Conservation (phyloP, 1,284 basidiomycete species). For the Naganishia liquefaciens region DNA sequence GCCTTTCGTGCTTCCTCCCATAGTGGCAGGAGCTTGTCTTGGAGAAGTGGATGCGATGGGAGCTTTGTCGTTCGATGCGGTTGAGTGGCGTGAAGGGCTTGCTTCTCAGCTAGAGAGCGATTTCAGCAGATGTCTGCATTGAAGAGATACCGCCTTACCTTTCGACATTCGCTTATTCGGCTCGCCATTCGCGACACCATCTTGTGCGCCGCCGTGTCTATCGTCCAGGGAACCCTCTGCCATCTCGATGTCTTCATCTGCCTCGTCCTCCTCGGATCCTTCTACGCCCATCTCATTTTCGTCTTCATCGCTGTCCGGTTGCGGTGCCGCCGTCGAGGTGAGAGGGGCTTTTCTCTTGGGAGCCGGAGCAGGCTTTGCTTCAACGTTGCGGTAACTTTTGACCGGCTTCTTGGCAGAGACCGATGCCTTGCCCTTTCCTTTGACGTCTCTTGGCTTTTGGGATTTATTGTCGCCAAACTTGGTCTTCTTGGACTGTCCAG, state of each 20-base stretch:
- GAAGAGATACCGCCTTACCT: conserved; percentile 19
- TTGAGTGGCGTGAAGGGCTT: conserved; percentile 50
- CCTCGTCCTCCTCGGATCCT: conserved; percentile 39
- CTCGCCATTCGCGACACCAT: conserved; percentile 32
- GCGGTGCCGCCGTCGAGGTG: conserved; percentile 1
- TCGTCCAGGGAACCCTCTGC: conserved; percentile 24
- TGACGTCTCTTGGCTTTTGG: conserved; percentile 16
- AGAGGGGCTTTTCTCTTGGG: conserved; percentile 13
- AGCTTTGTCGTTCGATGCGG: conserved; percentile 67
- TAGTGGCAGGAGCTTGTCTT: conserved; percentile 66
- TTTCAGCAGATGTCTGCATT: conserved; percentile 33
- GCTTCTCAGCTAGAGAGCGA: conserved; percentile 43
- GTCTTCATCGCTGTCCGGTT: conserved; percentile 30
- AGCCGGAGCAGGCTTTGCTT: conserved; percentile 5
- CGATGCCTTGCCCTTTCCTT: conserved; percentile 27
- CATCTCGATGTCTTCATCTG: conserved; percentile 37
- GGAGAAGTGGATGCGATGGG: conserved; percentile 68
- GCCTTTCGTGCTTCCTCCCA: conserved; percentile 80
- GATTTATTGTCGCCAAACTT: conserved; percentile 13
- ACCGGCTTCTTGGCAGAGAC: conserved; percentile 12
- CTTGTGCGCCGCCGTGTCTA: conserved; percentile 17
- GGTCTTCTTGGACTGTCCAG: conserved; percentile 14
- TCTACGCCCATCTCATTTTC: conserved; percentile 39
- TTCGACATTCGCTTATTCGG: conserved; percentile 33
- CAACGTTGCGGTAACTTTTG: conserved; percentile 6